Evolutionary conservation across 2,329 filamentous ascomycete genomes (phyloP).

Genomic region (Diaporthe citriasiana): DNA sequence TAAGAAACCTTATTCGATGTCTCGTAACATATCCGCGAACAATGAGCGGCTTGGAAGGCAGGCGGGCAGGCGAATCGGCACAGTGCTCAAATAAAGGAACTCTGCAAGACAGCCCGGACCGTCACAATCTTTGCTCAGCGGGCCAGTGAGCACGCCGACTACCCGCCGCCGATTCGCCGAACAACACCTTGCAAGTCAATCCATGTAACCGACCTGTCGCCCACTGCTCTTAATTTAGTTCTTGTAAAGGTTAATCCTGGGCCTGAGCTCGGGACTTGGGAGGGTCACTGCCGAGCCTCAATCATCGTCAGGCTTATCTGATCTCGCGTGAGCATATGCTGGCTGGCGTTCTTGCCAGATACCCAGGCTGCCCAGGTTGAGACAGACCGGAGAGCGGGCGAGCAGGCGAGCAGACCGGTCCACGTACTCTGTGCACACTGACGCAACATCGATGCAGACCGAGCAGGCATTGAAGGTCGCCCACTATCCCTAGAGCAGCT

Average conservation of each 20-base stretch:
- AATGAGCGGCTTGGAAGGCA: neutral
- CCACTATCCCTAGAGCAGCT: neutral
- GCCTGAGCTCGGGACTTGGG: neutral
- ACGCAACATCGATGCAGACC: too few relatives aligned
- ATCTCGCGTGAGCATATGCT: neutral
- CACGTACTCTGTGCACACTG: neutral
- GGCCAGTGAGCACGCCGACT: neutral
- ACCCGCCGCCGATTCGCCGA: neutral
- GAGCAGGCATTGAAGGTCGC: neutral
- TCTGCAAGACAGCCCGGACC: neutral
- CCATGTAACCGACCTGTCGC: conserved; percentile 1
- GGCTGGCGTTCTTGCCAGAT: neutral
- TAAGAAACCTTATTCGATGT: conserved; percentile 9
- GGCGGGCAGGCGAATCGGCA: neutral
- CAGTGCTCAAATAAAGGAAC: neutral
- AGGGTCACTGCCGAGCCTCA: conserved; percentile 16
- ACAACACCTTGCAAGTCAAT: neutral
- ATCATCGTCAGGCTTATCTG: neutral
- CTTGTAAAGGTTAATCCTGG: neutral
- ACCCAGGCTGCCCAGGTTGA: neutral
- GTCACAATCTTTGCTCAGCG: neutral
- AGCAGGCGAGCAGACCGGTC: neutral
- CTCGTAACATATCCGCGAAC: neutral
- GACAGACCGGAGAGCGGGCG: neutral
- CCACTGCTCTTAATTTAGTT: neutral